Base-by-base conservation (phyloP, 2,329 filamentous ascomycete species). In the Fusarium nisikadoi region DNA sequence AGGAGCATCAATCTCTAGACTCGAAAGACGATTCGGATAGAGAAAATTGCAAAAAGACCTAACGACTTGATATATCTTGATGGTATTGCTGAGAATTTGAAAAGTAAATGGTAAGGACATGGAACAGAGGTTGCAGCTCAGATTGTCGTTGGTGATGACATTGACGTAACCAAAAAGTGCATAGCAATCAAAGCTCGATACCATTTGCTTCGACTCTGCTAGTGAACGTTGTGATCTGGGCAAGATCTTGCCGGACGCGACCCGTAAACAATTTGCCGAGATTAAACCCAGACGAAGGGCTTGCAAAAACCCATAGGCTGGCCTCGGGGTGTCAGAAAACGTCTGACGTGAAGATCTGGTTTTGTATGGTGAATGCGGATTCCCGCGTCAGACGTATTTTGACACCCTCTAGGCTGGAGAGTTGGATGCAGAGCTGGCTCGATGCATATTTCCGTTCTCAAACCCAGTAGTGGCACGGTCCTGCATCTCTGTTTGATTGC, bases 401-500 rank as follows among this genome's bases (percentile, higher is more conserved):
- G 27, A 29, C 27, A 29, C 27, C 27, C 27, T 3, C 23, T 25
- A 25, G 23, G 23, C 25, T 27, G 33, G 38, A 38, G 49, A 55
- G 61, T 43, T 52, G 33, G 35, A 57, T 65, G 59, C 31, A 58
- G 35, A 59, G 39, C 56, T 66, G 46, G 50, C 53, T 65, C n/a
- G 42, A 66, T 66, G 55, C 61, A 46, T 53, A 65, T 59, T 59
- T 52, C 61, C 64, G 45, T 56, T 70, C 29, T 68, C 53, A 67
- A 72, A 54, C 56, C 61, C 65, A 45, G 20, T n/a, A 62, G 60
- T 57, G 71, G 64, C 63, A 66, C 38, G 52, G 61, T 52, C 49
- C 58, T 60, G 53, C 58, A 56, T 62, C 61, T 54, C 53, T 39
- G 47, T 25, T 35, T 57, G 64, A 29, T 36, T 29, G 50, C 38